A percentile compares a stretch with the other conserved stretches of the same genome.
These are phyloP conservation scores for Atalantia buxifolia DNA, from an alignment of 345 rosid species.

Conservation along the genomic window DNA sequence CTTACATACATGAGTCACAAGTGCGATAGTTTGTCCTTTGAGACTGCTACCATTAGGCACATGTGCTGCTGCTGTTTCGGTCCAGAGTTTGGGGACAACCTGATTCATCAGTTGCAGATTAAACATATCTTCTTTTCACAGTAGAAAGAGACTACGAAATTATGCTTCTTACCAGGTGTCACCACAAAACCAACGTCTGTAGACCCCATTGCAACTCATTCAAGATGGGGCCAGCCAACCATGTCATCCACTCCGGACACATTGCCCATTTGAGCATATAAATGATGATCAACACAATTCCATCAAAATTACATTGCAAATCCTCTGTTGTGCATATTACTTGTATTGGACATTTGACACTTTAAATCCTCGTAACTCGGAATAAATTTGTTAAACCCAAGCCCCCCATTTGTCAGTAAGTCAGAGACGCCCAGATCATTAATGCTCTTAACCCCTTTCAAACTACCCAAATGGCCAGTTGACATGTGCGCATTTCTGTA, in stretches of 20 bases:
- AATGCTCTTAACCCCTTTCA: conserved; percentile 36
- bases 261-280: background rate
- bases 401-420: conserved; percentile 27
- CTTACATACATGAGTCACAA: background rate
- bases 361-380: conserved; percentile 39
- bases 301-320: conserved; percentile 38
- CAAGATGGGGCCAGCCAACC: background rate
- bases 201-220: background rate
- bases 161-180: background rate
- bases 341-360: conserved; percentile 34
- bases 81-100: background rate
- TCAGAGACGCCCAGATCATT: conserved; percentile 29
- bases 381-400: conserved; percentile 31
- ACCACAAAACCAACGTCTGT: background rate
- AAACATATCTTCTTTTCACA: background rate
- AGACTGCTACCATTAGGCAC: background rate
- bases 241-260: background rate
- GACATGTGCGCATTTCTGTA: conserved; percentile 23
- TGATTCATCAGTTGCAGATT: background rate
- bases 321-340: conserved; percentile 42
- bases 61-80: background rate
- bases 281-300: background rate
- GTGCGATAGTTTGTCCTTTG: background rate
- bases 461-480: conserved; percentile 40
- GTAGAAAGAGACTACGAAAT: background rate